These are phyloP conservation scores for Stemphylium beticola DNA, from an alignment of 2,329 filamentous ascomycete genomes.

Conservation along the genomic window DNA sequence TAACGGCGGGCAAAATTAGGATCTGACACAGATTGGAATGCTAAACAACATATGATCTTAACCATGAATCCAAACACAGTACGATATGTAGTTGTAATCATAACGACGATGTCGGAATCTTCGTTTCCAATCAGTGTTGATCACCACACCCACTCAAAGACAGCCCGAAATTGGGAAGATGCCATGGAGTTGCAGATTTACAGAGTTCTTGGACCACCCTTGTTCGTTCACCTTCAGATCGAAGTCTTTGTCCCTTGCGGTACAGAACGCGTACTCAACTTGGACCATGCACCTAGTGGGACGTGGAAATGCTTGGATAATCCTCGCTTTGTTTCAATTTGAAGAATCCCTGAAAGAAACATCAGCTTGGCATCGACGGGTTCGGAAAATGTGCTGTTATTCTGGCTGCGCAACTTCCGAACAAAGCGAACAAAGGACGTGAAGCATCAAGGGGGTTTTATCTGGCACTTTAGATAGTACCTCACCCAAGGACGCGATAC, in stretches of 20 bases:
- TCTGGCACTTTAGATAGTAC: background rate
- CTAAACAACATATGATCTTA: background rate
- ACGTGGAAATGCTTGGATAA: background rate
- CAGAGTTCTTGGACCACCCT: too few species aligned
- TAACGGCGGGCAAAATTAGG: constrained; percentile 50
- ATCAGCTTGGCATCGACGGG: background rate
- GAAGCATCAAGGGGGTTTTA: background rate
- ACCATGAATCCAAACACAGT: background rate
- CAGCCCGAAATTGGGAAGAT: too few species aligned
- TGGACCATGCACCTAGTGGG: background rate
- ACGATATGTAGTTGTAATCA: too few species aligned
- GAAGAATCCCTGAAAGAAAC: background rate
- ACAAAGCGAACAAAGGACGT: background rate
- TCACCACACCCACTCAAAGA: too few species aligned
- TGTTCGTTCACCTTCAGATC: too few species aligned
- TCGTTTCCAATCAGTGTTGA: too few species aligned
- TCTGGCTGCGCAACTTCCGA: background rate
- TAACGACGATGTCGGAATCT: too few species aligned
- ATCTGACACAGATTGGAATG: too few species aligned
- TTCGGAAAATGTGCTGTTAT: background rate
- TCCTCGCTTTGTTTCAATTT: constrained; percentile 1
- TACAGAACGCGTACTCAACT: background rate
- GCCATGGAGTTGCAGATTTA: too few species aligned
- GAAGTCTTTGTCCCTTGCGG: too few species aligned
- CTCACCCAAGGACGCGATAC: background rate